phyloP scores from a whole-genome alignment of 1,139 yeast genomes.

The Kodamaea suecica region DNA sequence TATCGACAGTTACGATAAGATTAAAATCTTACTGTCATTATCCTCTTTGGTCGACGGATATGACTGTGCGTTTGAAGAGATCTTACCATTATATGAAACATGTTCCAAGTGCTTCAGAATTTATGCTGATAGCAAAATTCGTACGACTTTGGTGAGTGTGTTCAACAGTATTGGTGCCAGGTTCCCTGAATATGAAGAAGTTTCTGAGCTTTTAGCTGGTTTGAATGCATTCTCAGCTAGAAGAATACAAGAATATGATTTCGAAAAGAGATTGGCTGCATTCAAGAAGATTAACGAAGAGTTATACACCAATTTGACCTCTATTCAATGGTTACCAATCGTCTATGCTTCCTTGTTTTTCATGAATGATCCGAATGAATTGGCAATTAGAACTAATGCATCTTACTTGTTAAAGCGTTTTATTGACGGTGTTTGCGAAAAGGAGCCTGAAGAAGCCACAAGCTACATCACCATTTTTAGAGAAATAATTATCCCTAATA shows the following conservation, averaged over 20 bases:
- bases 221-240: slow-evolving; percentile 66
- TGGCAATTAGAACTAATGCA: slow-evolving; percentile 79
- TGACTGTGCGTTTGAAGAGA: slow-evolving; percentile 52
- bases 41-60: slow-evolving; percentile 51
- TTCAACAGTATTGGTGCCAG: slow-evolving; percentile 58
- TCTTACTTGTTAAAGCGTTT: slow-evolving; percentile 62
- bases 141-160: slow-evolving; percentile 59
- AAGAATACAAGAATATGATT: slow-evolving; percentile 75
- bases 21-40: slow-evolving; percentile 58
- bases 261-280: slow-evolving; percentile 67
- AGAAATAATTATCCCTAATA: slow-evolving; percentile 58
- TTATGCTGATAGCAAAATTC: slow-evolving; percentile 56
- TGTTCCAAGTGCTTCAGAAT: slow-evolving; percentile 59
- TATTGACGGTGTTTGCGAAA: slow-evolving; percentile 53
- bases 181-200: slow-evolving; percentile 41
- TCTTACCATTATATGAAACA: slow-evolving; percentile 52
- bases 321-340: slow-evolving; percentile 78
- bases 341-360: slow-evolving; percentile 65
- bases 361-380: slow-evolving; percentile 75
- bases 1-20: slow-evolving; percentile 53
- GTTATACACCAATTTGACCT: slow-evolving; percentile 40
- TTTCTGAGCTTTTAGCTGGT: slow-evolving; percentile 53
- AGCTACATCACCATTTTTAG: slow-evolving; percentile 47
- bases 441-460: slow-evolving; percentile 30
- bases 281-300: slow-evolving; percentile 64